Evolutionary conservation across 2,329 filamentous ascomycete species (phyloP), one percentile per base, ranked within the genome.

Genomic region (Monilinia polystroma): DNA sequence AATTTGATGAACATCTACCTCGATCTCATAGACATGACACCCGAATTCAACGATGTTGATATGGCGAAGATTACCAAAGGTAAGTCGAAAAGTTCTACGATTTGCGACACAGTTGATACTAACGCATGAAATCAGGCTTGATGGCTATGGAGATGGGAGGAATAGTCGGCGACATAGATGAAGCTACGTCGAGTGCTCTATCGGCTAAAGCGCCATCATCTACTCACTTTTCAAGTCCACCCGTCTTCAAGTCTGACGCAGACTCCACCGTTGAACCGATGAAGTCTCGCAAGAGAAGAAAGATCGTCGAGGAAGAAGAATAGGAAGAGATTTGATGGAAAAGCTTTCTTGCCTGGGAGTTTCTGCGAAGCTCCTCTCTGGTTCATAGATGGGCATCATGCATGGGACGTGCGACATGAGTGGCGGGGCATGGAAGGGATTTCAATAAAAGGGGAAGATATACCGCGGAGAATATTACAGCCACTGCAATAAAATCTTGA

Each of bases 211-310:
- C 54, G 8, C 23, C 20, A 10, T 12, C 3, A 43, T 16, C n/a
- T 1, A 26, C 14, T 2, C 4, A 14, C 2, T 16, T 10, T 14
- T 26, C 8, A 4, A 18, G 1, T 18, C n/a, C 47, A 51, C 45
- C 18, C 43, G 7, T 18, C 41, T 12, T 10, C 3, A 29, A 11
- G 4, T 4, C 8, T 20, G 3, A 26, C 5, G 29, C 56, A 20
- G 4, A 11, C 41, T 47, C 3, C 0, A 45, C 1, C 1, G 0
- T 20, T 29, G 0, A 16, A 0, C 3, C 20, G 18, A 0, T 8
- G 10, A 41, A 12, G 7, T 20, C 18, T 47, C 41, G 26, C 20
- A 59, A 59, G 11, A 47, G 26, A 29, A 59, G 56, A 23, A 59
- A n/a, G 6, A 3, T 59, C 14, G 26, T 18, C 26, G 11, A 47